Conservation (phyloP, 306 rosid species). For the Cucumis hystrix region DNA sequence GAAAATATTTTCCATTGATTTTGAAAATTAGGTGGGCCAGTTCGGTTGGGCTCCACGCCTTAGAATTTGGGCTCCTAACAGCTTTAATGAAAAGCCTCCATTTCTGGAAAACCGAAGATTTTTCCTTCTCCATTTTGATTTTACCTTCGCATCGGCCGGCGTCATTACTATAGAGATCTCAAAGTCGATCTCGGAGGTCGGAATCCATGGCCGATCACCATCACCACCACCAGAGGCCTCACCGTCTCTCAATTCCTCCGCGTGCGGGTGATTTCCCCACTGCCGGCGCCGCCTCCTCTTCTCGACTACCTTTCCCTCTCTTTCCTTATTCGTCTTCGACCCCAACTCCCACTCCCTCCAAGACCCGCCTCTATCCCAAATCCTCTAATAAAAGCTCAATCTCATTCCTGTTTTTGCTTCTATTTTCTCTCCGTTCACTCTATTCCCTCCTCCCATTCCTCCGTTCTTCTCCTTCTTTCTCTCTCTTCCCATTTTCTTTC, state of each 20-base stretch:
- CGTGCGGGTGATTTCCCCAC: constrained; percentile 18
- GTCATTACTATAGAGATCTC: background rate
- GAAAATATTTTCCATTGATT: background rate
- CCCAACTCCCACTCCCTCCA: constrained; percentile 62
- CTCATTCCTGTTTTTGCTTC: constrained; percentile 54
- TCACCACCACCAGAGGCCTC: constrained; percentile 54
- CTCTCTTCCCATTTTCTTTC: constrained; percentile 66
- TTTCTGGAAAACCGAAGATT: background rate
- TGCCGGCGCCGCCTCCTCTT: background rate
- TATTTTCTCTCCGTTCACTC: constrained; percentile 60
- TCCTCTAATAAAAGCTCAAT: constrained; percentile 23
- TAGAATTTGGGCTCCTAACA: background rate
- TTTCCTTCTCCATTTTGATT: background rate
- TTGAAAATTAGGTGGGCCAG: background rate
- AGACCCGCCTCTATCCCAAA: constrained; percentile 36
- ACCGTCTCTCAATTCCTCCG: constrained; percentile 56
- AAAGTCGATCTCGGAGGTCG: background rate
- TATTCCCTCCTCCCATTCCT: constrained; percentile 64
- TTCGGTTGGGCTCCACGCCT: background rate
- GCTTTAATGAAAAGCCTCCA: background rate
- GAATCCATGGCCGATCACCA: constrained; percentile 46
- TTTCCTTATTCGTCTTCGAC: constrained; percentile 36
- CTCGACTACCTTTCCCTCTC: constrained; percentile 24
- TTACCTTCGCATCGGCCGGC: background rate
- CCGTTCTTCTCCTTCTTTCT: constrained; percentile 70